Evolutionary conservation across 1,139 yeast genomes (phyloP).

Genomic region (Protomyces macrosporus): DNA sequence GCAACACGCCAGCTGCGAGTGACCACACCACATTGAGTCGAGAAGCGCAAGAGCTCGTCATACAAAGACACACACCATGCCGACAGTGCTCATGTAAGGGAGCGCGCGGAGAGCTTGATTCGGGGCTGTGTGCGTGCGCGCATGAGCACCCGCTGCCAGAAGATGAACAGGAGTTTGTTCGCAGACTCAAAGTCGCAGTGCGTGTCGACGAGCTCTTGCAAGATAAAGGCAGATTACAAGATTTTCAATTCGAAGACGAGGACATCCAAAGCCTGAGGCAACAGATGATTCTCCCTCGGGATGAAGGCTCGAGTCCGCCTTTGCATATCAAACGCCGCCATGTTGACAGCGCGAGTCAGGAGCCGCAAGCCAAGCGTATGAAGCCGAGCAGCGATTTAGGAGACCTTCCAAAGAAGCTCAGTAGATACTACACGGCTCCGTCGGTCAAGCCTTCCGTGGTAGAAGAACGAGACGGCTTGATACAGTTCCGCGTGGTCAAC

Average conservation of each 20-base stretch:
- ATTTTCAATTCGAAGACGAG: conserved; percentile 20
- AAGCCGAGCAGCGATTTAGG: conserved; percentile 9
- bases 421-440: conserved; percentile 4
- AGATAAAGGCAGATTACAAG: conserved; percentile 21
- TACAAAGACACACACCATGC: conserved; percentile 13
- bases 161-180: conserved; percentile 13
- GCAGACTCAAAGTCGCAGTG: conserved; percentile 23
- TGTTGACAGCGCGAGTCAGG: not conserved
- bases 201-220: conserved; percentile 25
- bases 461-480: conserved; percentile 85
- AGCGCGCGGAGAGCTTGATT: not conserved
- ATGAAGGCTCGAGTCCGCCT: not conserved
- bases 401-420: not conserved
- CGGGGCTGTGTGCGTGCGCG: conserved; percentile 3
- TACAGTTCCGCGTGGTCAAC: conserved; percentile 91
- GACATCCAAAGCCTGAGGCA: conserved; percentile 22
- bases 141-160: conserved; percentile 12
- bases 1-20: conserved; percentile 2
- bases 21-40: not conserved
- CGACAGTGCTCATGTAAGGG: conserved; percentile 27
- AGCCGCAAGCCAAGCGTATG: conserved; percentile 2
- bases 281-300: conserved; percentile 2
- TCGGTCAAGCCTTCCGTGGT: conserved; percentile 83
- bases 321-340: not conserved
- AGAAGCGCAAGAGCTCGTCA: conserved; percentile 5